These are phyloP conservation scores for Lactarius pseudohatsudake DNA, from an alignment of 768 basidiomycete genomes.

Conservation along the genomic window DNA sequence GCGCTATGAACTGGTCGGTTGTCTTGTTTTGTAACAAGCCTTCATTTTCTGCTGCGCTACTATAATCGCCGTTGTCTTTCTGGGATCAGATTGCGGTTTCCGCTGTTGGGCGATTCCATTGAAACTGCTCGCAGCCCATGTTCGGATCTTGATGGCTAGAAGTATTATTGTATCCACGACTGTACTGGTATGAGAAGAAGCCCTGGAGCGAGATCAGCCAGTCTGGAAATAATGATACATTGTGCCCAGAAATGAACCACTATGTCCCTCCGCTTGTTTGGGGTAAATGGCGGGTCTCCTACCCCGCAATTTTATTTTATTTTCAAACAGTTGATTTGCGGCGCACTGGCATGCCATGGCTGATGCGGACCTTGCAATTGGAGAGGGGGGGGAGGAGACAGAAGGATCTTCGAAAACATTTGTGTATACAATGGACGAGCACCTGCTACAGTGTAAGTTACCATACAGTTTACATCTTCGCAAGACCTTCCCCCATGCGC, in stretches of 20 bases:
- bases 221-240: slow-evolving; percentile 2
- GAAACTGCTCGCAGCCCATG: slow-evolving; percentile 2
- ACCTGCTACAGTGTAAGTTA: background rate
- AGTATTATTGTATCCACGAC: background rate
- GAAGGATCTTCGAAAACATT: background rate
- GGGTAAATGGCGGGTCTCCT: background rate
- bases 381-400: background rate
- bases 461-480: background rate
- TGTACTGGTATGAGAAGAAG: background rate
- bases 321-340: background rate
- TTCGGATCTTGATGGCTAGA: slow-evolving; percentile 3
- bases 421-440: background rate
- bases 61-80: slow-evolving; percentile 21
- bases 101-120: slow-evolving; percentile 16
- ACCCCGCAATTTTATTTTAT: background rate
- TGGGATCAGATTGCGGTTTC: background rate
- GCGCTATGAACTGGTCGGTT: background rate
- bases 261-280: slow-evolving; percentile 4
- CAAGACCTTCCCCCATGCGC: background rate
- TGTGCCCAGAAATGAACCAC: background rate
- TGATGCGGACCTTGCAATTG: background rate
- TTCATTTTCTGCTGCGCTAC: background rate
- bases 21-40: background rate
- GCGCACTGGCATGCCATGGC: background rate
- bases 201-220: background rate